A percentile compares a stretch with the other conserved stretches of the same genome.
These are phyloP conservation scores for Mycena galopus DNA, from an alignment of 768 basidiomycete genomes.

Conservation along the genomic window DNA sequence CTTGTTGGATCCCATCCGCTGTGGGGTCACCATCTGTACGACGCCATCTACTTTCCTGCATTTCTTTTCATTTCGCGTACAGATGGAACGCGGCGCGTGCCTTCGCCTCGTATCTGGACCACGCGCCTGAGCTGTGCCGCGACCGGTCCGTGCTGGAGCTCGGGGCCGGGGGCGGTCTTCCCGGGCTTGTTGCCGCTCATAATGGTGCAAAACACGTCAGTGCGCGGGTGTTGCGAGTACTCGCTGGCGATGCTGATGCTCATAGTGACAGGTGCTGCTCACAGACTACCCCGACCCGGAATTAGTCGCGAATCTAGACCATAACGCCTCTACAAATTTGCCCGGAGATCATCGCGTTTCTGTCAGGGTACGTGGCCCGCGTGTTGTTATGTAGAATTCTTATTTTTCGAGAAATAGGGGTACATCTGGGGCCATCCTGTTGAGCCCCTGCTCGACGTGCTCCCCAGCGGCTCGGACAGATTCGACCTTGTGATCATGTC, in stretches of 20 bases:
- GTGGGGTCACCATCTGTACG: slow-evolving; percentile 86
- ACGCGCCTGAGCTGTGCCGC: slow-evolving; percentile 60
- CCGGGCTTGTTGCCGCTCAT: slow-evolving; percentile 79
- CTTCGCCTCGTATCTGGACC: slow-evolving; percentile 78
- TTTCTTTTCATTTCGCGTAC: neutral
- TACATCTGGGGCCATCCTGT: slow-evolving; percentile 86
- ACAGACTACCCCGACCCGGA: slow-evolving; percentile 93
- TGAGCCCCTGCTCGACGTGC: slow-evolving; percentile 54
- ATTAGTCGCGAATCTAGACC: slow-evolving; percentile 79
- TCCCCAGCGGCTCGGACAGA: slow-evolving; percentile 40
- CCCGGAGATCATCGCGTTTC: slow-evolving; percentile 47
- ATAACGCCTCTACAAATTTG: slow-evolving; percentile 77
- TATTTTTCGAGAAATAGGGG: slow-evolving; percentile 59
- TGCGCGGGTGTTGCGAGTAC: neutral
- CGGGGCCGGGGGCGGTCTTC: slow-evolving; percentile 94
- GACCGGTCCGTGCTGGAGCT: slow-evolving; percentile 79
- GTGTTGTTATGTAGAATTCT: neutral
- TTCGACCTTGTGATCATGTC: slow-evolving; percentile 92
- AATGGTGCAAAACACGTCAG: slow-evolving; percentile 79
- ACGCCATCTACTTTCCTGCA: slow-evolving; percentile 34
- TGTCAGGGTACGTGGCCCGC: slow-evolving; percentile 41
- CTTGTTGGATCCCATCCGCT: slow-evolving; percentile 86
- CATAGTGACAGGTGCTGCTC: slow-evolving; percentile 72
- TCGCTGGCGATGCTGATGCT: neutral
- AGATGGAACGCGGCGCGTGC: slow-evolving; percentile 89